These are phyloP conservation scores for Petunia secreta DNA, from an alignment of 257 asterid species.

Conservation along the genomic window DNA sequence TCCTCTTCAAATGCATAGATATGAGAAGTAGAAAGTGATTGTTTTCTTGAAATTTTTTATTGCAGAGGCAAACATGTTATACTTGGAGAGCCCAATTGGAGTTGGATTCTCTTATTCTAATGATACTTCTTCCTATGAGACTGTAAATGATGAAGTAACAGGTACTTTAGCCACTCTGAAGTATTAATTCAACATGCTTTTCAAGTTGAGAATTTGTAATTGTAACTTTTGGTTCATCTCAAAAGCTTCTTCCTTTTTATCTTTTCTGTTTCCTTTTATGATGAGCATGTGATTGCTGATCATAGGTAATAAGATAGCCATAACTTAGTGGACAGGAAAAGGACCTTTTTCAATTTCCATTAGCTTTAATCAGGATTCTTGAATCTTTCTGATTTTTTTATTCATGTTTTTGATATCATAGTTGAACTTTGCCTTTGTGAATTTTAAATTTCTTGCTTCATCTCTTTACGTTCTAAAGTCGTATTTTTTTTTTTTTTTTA, in stretches of 20 bases:
- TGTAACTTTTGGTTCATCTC: constrained; percentile 8
- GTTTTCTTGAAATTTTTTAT: constrained; percentile 26
- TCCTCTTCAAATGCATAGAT: background rate
- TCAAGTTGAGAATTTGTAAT: background rate
- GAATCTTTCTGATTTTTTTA: constrained; percentile 9
- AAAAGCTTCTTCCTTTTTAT: constrained; percentile 18
- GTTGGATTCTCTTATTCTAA: constrained; percentile 72
- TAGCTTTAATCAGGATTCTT: background rate
- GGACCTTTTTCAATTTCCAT: background rate
- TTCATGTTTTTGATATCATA: background rate
- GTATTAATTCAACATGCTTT: constrained; percentile 19
- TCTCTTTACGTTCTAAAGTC: constrained; percentile 32
- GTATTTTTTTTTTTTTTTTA: constrained; percentile 22
- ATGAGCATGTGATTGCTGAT: constrained; percentile 18
- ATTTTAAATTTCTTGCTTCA: constrained; percentile 12
- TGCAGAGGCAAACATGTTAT: constrained; percentile 74
- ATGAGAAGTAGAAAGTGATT: constrained; percentile 23
- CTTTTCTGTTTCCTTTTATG: background rate
- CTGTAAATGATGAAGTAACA: constrained; percentile 63
- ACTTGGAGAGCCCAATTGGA: constrained; percentile 73
- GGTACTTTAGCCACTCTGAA: constrained; percentile 35
- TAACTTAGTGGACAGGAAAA: background rate
- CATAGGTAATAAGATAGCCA: background rate
- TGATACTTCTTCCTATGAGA: constrained; percentile 44
- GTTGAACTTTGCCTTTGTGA: background rate